Base-by-base conservation (phyloP, 176 grass and related monocot genomes). In the Juncus inflexus region DNA sequence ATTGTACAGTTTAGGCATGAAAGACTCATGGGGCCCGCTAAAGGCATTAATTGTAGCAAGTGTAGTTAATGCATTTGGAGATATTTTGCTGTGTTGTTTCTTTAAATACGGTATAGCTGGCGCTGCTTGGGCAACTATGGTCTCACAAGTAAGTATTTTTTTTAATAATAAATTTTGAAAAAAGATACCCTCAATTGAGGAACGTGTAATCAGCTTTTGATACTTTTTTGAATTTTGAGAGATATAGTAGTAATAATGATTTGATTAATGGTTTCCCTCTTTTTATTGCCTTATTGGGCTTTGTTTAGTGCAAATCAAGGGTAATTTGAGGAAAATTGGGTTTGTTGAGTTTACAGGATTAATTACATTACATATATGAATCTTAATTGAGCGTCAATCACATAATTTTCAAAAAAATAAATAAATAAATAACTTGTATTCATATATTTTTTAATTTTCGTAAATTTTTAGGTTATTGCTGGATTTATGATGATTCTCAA, bases 71-170 rank as follows among this genome's bases (percentile, higher is more conserved):
- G 79, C 66, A 56, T 52, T 83, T 45, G 92, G 92, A 51, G 92
- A 86, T 72, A 72, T 97, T 79, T 9, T 97, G 49, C 84, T 97
- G 47, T 97, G 92, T 65, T 86, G 38, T 81, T 78, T 89, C 65
- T 97, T 76, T 79, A 72, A 75, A 7, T 91, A 86, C 70, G 92
- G 92, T 74, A 97, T 97, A 77, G 85, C 87, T 75, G 92, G 92
- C 72, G 92, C 92, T 71, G 92, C 92, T 78, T 97, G 85, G 92
- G 92, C 92, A 63, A 97, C 92, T 77, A 97, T 97, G 92, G 63
- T 91, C 74, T 97, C 92, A 12, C 92, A 97, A 82, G 92, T 97
- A 73, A 61, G 61, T 66, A 52, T 35, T 72, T 66, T 67, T 67
- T 50, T 56, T 19, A 28, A 37, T 42, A 19, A 60, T 38, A 15